These are phyloP conservation scores for Cyclotella kingstonii DNA, from an alignment of 108 stramenopile genomes.

Conservation along the genomic window DNA sequence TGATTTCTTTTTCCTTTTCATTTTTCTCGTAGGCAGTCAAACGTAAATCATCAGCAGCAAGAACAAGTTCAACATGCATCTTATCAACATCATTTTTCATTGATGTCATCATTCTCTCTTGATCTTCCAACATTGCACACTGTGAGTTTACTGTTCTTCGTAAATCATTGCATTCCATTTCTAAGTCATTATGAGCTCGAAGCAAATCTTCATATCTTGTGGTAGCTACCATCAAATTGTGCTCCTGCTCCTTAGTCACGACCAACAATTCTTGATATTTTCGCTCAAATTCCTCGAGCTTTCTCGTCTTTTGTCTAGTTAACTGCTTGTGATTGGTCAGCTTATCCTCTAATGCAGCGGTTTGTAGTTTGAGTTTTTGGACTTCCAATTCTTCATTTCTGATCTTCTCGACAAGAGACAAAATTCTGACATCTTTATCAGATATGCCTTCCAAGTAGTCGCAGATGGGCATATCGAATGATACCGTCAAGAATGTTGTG, in stretches of 20 bases:
- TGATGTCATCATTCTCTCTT: slow-evolving; percentile 13
- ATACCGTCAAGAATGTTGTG: neutral
- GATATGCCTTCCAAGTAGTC: too few species aligned
- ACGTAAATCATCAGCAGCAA: neutral
- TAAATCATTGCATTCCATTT: slow-evolving; percentile 17
- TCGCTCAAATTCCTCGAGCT: slow-evolving; percentile 24
- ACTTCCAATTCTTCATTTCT: slow-evolving; percentile 28
- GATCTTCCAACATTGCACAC: slow-evolving; percentile 11
- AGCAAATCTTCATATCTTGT: slow-evolving; percentile 9
- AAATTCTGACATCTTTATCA: slow-evolving; percentile 16
- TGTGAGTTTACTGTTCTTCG: slow-evolving; percentile 2
- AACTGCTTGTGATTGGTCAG: slow-evolving; percentile 3
- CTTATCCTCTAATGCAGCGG: slow-evolving; percentile 17
- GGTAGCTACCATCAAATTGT: slow-evolving; percentile 5
- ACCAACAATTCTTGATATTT: slow-evolving; percentile 15
- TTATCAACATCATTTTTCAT: slow-evolving; percentile 4
- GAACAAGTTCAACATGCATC: neutral
- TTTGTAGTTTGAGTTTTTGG: slow-evolving; percentile 14
- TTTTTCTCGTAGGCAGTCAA: too few species aligned
- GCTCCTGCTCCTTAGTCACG: slow-evolving; percentile 16
- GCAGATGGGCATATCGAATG: neutral
- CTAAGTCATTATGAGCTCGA: slow-evolving; percentile 1
- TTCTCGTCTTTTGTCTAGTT: neutral
- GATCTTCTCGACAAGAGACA: slow-evolving; percentile 25
- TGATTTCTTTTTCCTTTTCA: slow-evolving; percentile 1